phyloP scores from a whole-genome alignment of 2,329 filamentous ascomycete species.

The Aspergillus sp. region DNA sequence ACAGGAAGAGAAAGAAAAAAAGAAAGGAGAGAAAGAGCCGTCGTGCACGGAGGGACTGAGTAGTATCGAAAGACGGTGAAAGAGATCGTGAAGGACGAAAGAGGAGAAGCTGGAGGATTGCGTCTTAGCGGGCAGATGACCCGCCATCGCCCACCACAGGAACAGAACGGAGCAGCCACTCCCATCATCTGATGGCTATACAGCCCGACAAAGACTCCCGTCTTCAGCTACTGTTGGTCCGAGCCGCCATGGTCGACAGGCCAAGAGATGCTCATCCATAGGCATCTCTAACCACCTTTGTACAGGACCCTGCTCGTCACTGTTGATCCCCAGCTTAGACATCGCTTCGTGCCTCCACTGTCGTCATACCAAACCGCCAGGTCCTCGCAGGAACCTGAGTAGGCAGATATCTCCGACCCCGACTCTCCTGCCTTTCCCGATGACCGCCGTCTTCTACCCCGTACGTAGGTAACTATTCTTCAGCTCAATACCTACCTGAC shows the following conservation, averaged over 20 bases:
- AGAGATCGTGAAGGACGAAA: not conserved
- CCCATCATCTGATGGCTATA: slow-evolving; percentile 6
- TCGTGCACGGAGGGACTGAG: too few species aligned
- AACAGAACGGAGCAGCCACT: not conserved
- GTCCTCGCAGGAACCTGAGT: too few species aligned
- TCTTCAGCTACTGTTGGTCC: not conserved
- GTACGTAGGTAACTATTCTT: too few species aligned
- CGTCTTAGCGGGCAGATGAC: slow-evolving; percentile 11
- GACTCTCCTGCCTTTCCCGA: not conserved
- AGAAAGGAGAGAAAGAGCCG: not conserved
- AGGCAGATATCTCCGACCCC: not conserved
- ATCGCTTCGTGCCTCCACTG: not conserved
- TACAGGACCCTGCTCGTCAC: not conserved
- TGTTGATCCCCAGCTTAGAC: not conserved
- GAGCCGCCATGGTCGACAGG: too few species aligned
- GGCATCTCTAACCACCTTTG: not conserved
- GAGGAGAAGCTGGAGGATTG: not conserved
- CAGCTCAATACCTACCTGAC: not conserved
- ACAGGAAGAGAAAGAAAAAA: not conserved
- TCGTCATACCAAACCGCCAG: not conserved
- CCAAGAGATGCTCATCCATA: not conserved
- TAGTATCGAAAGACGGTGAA: not conserved
- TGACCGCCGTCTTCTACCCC: too few species aligned
- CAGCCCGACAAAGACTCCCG: not conserved
- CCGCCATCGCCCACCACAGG: not conserved